Evolutionary conservation across 208 protist species (phyloP), one percentile per base, ranked within the genome.

Genomic region (Acanthamoeba lenticulata): DNA sequence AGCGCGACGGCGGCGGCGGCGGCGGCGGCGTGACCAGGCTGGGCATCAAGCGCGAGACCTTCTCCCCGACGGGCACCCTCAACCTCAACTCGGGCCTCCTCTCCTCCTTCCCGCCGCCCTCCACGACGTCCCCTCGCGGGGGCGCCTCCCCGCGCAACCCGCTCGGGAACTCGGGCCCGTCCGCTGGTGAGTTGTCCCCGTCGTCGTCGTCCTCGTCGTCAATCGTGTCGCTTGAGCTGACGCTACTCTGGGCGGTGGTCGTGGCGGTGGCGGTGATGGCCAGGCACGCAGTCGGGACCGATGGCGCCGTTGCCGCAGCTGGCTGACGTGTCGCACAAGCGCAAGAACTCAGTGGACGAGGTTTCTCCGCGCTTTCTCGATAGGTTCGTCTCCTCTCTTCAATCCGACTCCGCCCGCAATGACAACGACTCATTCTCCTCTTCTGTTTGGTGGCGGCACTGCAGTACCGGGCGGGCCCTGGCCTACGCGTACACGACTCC

Each of bases 31-130:
- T 57, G 27, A 85, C 74, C 15, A 38, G 74, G n/a, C 74, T 85
- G 38, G 32, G 74, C 42, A 85, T 85, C 74, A 85, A 85, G 74
- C 74, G 74, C 24, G 74, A 85, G 74, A 85, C 74, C 42, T 55
- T 85, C 42, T 85, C 74, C 19, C 74, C 74, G 3, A 38, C 74
- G 27, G 74, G 74, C 74, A 85, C 74, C 13, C 74, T 85, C 40
- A 85, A 85, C 74, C 74, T 85, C 74, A 85, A 57, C 44, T 38
- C 67, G 1, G 67, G 67, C 36, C 32, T 85, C 27, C 74, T 85
- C 42, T 85, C 74, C 5, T 85, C 74, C 17, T 85, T 36, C n/a
- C 74, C 74, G n/a, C 74, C 74, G 74, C 74, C 74, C 6, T 29
- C 62, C 67, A 77, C 29, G 7, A 44, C 74, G 11, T 85, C 74